Base-by-base conservation (phyloP, 2,329 filamentous ascomycete genomes). In the Fusarium sp. region DNA sequence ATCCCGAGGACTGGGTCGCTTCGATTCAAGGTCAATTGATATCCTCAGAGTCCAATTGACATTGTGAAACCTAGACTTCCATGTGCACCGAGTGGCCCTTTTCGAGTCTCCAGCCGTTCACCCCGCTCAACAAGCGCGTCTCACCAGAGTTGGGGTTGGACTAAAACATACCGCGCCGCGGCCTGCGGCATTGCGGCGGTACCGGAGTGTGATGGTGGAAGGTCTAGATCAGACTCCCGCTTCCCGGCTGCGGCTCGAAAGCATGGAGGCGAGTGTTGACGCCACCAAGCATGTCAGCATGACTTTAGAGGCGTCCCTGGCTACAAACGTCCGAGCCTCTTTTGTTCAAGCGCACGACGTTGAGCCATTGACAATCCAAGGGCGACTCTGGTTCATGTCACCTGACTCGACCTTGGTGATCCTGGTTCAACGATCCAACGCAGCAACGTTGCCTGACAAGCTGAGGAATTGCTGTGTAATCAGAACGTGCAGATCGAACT, bases 231-330 rank as follows among this genome's bases (percentile, higher is more conserved):
- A 69, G 47, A 66, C 60, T 70, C 63, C 71, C 68, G 68, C 58
- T 62, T 66, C 57, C 65, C 59, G 73, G 66, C 66, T 67, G 62
- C 67, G 69, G 66, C 66, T 73, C 68, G 40, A 69, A 69, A 68
- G 64, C 37, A 65, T 67, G 58, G 62, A 63, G 56, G 35, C 38
- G 59, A 70, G 38, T 67, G 56, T 47, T 75, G 60, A 67, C 75
- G 76, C 76, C 76, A 78, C 71, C 31, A 58, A 57, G 56, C 38
- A 63, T 74, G 64, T 67, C 69, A 74, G 70, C 71, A 68, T 75
- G 72, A 63, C 47, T 67, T 69, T 66, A 63, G 56, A 54, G 57
- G 57, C 58, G 47, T 56, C 37, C 38, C 27, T 68, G 71, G 65
- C 60, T 54, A 56, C 58, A 61, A 56, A 57, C 34, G 40, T 57